Evolutionary conservation across 2,329 filamentous ascomycete genomes (phyloP), one percentile per base, ranked within the genome.

Genomic region (Ascochyta viciae-villosae): DNA sequence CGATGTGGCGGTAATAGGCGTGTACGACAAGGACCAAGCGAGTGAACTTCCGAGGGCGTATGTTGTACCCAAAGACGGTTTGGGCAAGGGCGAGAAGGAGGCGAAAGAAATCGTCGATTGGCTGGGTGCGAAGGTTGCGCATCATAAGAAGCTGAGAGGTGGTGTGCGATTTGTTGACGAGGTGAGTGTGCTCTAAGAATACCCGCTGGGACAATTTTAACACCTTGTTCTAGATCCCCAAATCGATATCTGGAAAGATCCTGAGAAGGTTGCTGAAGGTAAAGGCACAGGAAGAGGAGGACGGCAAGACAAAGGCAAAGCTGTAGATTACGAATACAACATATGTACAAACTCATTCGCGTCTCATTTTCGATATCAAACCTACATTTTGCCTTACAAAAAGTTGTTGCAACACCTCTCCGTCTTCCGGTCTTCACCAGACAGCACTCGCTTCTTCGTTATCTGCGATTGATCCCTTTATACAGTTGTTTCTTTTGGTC

Each of bases 241-340:
- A 82, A 73, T 78, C 75, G 29, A 71, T 77, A 1, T 77, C 73
- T 47, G 80, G 80, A 2, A 82, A 82, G 74, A 82, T 82, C 35
- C 50, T 82, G 57, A 68, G 80, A 55, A 65, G 79, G 35, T 62
- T 81, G 41, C 61, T 82, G 60, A 81, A 80, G 72, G 68, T 67
- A 4, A 74, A 74, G 66, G 77, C 76, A 15, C 62, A 73, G 47
- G 75, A 77, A 50, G 79, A 81, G 60, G 67, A 73, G 46, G 70
- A 74, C 27, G 67, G 66, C 38, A 65, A 46, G 7, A 50, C 55
- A 3, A 80, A 78, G 69, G 76, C 78, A 31, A 81, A 79, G 66
- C 57, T 81, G 55, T 81, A 77, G 54, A 49, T 8, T 8, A 16
- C 15, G 16, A 45, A 46, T 13, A 41, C 2, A n/a, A 15, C 3